phyloP scores from a whole-genome alignment of 176 grass and related monocot species.

The Zoysia pacifica region DNA sequence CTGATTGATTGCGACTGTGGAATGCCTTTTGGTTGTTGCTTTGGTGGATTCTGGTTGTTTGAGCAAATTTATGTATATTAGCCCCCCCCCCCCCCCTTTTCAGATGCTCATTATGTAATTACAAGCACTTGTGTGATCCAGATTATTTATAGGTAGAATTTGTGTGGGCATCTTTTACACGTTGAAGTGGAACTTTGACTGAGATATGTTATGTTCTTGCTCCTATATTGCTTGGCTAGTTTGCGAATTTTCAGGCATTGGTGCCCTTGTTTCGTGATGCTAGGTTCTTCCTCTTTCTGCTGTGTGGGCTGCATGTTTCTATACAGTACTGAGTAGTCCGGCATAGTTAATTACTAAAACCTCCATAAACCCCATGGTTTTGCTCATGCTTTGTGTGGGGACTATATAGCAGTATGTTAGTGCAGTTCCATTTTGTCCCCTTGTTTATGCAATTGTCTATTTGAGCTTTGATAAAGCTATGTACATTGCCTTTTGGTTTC shows the following conservation, averaged over 20 bases:
- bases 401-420: conserved; percentile 14
- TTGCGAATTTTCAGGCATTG: conserved; percentile 10
- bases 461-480: conserved; percentile 43
- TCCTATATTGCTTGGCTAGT: conserved; percentile 26
- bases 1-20: conserved; percentile 48
- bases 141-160: conserved; percentile 26
- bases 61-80: conserved; percentile 32
- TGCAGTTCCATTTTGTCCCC: conserved; percentile 25
- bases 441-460: conserved; percentile 44
- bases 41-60: conserved; percentile 23
- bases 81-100: too few relatives aligned
- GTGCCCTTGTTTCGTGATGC: background rate
- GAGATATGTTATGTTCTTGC: conserved; percentile 32
- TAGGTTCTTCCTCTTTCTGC: background rate
- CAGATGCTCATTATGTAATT: conserved; percentile 34
- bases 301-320: conserved; percentile 10
- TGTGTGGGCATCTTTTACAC: conserved; percentile 14
- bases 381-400: conserved; percentile 27
- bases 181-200: conserved; percentile 18
- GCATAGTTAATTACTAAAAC: conserved; percentile 17
- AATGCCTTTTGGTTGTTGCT: conserved; percentile 23
- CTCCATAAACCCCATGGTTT: background rate
- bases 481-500: conserved; percentile 29
- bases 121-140: conserved; percentile 38
- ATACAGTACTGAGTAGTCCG: background rate